Evolutionary conservation across 2,329 filamentous ascomycete species (phyloP).

Genomic region (Fonsecaea erecta): DNA sequence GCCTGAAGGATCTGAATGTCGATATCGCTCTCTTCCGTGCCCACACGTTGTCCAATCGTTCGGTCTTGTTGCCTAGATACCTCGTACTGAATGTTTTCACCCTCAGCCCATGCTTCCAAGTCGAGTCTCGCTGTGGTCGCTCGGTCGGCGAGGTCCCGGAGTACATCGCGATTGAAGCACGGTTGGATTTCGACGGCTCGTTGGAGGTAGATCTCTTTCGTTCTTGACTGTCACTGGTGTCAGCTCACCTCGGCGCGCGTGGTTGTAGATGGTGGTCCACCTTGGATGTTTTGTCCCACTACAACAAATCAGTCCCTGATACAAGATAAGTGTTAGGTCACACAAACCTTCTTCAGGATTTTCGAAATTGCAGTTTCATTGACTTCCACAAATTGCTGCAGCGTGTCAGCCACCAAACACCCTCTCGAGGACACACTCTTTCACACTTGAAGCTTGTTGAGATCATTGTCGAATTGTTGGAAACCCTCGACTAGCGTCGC

Average conservation of each 20-base stretch:
- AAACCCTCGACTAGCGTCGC: conserved; percentile 95
- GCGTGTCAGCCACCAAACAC: conserved; percentile 11
- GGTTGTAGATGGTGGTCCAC: conserved; percentile 47
- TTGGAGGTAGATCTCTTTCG: conserved; percentile 95
- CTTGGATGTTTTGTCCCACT: conserved; percentile 99
- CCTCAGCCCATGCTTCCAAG: conserved; percentile 94
- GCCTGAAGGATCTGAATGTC: conserved; percentile 88
- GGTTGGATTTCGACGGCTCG: conserved; percentile 96
- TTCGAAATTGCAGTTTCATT: conserved; percentile 98
- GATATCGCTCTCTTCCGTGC: conserved; percentile 84
- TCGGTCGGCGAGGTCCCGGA: conserved; percentile 94
- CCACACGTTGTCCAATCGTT: conserved; percentile 49
- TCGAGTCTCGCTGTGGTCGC: conserved; percentile 95
- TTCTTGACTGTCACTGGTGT: conserved; percentile 69
- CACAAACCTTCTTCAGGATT: conserved; percentile 85
- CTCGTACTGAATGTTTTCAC: conserved; percentile 87
- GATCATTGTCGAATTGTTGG: conserved; percentile 92
- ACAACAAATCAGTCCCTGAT: conserved; percentile 40
- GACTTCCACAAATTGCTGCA: conserved; percentile 92
- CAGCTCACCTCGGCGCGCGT: conserved; percentile 39
- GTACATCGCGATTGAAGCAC: conserved; percentile 96
- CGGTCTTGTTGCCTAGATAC: conserved; percentile 51
- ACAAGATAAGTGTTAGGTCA: conserved; percentile 25
- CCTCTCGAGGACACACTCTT: not conserved
- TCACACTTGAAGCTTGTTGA: conserved; percentile 83